Base-by-base conservation (phyloP, 2,329 filamentous ascomycete species). In the Ascochyta fabae region DNA sequence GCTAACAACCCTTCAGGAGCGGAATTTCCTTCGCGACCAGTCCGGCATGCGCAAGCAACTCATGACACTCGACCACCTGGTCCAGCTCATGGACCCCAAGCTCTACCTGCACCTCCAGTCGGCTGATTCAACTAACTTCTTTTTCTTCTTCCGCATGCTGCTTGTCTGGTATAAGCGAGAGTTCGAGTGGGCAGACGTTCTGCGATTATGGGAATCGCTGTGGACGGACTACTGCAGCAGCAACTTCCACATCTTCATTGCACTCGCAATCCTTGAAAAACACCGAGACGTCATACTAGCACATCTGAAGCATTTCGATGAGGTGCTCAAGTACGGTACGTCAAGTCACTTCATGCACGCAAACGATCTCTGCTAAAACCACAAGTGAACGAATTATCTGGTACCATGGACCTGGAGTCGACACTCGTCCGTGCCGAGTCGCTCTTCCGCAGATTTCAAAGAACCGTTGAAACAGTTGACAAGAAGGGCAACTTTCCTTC, bases 81-180 rank as follows among this genome's bases (percentile, higher is more conserved):
- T 98, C 12, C 92, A 96, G 72, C 91, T 99, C 53, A 93, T 99
- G 87, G 95, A 99, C 65, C 95, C 96, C 0, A 90, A 92, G 72
- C 86, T 99, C 7, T 98, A 97, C 77, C 83, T 90, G 2, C 95
- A 99, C 68, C 85, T 99, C 0, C 87, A 96, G 74, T 88, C 85
- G 15, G 91, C 93, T 19, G 96, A 99, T 69, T 96, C 90, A 69
- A 99, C 95, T 23, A 99, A 99, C 75, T 99, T 99, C 77, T 99
- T 99, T 78, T 99, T 99, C 81, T 98, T 99, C 81, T 99, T 98
- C 85, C 90, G 95, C 57, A 98, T 98, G 95, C 83, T 99, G 31
- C 83, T 99, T 1, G 95, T 99, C 9, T 99, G 95, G 95, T 99
- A 95, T 77, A 99, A 99, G 81, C 89, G 95, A 43, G 95, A 99